Conservation (phyloP, 2,329 filamentous ascomycete species). For the Aspergillus brasiliensis region DNA sequence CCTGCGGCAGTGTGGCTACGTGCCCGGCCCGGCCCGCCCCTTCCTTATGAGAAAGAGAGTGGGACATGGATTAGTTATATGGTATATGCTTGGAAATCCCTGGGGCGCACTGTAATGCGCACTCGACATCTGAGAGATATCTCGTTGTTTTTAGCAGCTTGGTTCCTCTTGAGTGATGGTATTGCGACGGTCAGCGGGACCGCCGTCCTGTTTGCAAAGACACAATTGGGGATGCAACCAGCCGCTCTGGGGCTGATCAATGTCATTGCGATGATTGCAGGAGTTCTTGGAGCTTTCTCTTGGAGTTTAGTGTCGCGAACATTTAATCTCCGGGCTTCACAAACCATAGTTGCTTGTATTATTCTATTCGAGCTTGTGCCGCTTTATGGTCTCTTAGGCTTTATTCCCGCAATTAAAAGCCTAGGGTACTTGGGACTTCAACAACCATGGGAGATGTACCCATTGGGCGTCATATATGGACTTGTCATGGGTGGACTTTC, state of each 20-base stretch:
- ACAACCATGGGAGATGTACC: slow-evolving; percentile 96
- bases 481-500: slow-evolving; percentile 91
- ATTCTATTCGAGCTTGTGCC: slow-evolving; percentile 89
- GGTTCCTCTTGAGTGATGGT: slow-evolving; percentile 93
- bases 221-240: slow-evolving; percentile 83
- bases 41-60: slow-evolving; percentile 52
- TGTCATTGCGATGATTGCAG: slow-evolving; percentile 82
- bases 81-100: slow-evolving; percentile 78
- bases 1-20: slow-evolving; percentile 86
- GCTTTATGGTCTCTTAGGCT: slow-evolving; percentile 85
- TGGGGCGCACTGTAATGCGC: slow-evolving; percentile 76
- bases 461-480: slow-evolving; percentile 85
- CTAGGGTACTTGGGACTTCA: slow-evolving; percentile 84
- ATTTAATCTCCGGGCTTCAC: slow-evolving; percentile 72
- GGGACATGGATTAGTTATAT: slow-evolving; percentile 71
- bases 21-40: slow-evolving; percentile 81
- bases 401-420: slow-evolving; percentile 74
- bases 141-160: slow-evolving; percentile 81
- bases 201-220: slow-evolving; percentile 94
- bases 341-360: slow-evolving; percentile 92
- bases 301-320: slow-evolving; percentile 79
- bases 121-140: slow-evolving; percentile 77
- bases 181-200: slow-evolving; percentile 94
- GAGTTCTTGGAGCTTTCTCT: slow-evolving; percentile 83
- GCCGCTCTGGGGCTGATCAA: slow-evolving; percentile 90